A percentile compares a stretch with the other conserved stretches of the same genome.
These are phyloP conservation scores for Wallemia hederae DNA, from an alignment of 1,284 basidiomycete genomes.

Conservation along the genomic window DNA sequence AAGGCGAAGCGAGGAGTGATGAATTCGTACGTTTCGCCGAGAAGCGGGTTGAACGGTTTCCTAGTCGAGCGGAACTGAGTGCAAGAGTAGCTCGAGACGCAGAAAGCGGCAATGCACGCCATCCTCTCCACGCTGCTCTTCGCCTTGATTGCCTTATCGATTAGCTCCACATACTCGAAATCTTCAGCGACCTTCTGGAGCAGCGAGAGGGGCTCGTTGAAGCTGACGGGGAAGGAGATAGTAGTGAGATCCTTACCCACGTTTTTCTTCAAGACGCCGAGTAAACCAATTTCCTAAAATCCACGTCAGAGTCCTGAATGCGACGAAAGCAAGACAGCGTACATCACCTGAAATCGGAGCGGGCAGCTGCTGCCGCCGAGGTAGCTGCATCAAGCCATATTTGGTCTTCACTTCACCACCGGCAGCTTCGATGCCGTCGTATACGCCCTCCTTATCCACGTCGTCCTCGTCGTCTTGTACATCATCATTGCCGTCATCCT, in stretches of 20 bases:
- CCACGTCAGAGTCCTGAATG: neutral
- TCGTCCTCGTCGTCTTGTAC: neutral
- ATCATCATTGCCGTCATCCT: neutral
- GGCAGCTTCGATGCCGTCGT: neutral
- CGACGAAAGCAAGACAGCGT: neutral
- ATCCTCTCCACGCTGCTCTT: slow-evolving; percentile 12
- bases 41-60: slow-evolving; percentile 15
- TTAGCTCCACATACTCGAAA: slow-evolving; percentile 14
- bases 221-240: slow-evolving; percentile 15
- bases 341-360: slow-evolving; percentile 1
- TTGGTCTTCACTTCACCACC: neutral
- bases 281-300: neutral
- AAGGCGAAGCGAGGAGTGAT: slow-evolving; percentile 23
- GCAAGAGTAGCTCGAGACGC: slow-evolving; percentile 12
- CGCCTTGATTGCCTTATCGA: slow-evolving; percentile 11
- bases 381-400: neutral
- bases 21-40: slow-evolving; percentile 15
- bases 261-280: slow-evolving; percentile 1
- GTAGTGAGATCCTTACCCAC: slow-evolving; percentile 14
- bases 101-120: slow-evolving; percentile 12
- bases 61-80: slow-evolving; percentile 13
- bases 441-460: neutral
- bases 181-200: slow-evolving; percentile 14
- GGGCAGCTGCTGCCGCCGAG: neutral
- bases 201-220: slow-evolving; percentile 15